These are phyloP conservation scores for Sporothrix phasma DNA, from an alignment of 2,329 filamentous ascomycete species.

Conservation along the genomic window DNA sequence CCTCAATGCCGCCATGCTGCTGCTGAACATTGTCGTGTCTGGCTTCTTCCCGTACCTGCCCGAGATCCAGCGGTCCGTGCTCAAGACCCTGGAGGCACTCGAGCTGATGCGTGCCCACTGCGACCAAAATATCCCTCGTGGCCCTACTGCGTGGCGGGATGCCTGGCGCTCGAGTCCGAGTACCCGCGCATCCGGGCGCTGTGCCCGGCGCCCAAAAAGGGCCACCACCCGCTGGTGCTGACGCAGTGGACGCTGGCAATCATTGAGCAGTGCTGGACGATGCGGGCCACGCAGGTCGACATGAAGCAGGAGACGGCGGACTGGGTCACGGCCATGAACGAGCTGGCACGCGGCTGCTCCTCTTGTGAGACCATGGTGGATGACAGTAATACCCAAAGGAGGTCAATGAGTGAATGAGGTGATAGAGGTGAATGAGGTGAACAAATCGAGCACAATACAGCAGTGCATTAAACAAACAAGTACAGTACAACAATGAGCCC, in stretches of 20 bases:
- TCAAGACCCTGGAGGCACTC: slow-evolving; percentile 2
- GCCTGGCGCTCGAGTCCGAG: slow-evolving; percentile 11
- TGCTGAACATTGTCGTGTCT: slow-evolving; percentile 9
- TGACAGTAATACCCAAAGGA: too few species aligned
- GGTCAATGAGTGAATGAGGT: too few species aligned
- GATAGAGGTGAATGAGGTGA: too few species aligned
- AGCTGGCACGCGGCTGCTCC: slow-evolving; percentile 8
- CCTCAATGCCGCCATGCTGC: not conserved
- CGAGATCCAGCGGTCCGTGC: slow-evolving; percentile 11
- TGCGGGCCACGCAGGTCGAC: not conserved
- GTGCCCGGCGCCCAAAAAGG: not conserved
- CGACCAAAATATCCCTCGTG: slow-evolving; percentile 10
- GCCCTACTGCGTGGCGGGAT: slow-evolving; percentile 12
- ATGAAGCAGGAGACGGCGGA: slow-evolving; percentile 5
- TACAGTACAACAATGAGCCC: not conserved
- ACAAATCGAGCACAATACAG: not conserved
- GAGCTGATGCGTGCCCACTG: slow-evolving; percentile 11
- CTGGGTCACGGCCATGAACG: slow-evolving; percentile 14
- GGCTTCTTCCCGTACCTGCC: slow-evolving; percentile 9
- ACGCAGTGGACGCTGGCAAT: slow-evolving; percentile 12
- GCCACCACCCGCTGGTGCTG: slow-evolving; percentile 11
- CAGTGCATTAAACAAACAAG: not conserved
- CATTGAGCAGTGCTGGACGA: slow-evolving; percentile 13
- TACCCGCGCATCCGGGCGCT: slow-evolving; percentile 11
- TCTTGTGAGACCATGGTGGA: not conserved